Evolutionary conservation across 2,329 filamentous ascomycete genomes (phyloP).

Genomic region (Trichoderma gracile): DNA sequence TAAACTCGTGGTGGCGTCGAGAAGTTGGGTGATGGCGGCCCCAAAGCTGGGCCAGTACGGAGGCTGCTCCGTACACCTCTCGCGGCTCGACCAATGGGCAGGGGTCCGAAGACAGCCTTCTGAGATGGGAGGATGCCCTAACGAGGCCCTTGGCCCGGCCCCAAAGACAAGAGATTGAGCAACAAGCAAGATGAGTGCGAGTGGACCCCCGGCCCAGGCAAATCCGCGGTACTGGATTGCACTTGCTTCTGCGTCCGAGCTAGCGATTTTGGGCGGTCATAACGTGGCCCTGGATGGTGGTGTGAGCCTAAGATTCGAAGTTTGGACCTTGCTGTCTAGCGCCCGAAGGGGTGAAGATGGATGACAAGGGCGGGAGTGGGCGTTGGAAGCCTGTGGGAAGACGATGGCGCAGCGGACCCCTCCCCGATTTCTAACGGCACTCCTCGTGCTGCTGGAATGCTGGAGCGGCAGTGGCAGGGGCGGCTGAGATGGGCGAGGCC

Average conservation of each 20-base stretch:
- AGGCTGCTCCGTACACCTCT: slow-evolving; percentile 22
- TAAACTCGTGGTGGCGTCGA: slow-evolving; percentile 41
- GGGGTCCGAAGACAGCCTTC: slow-evolving; percentile 19
- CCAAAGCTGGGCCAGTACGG: slow-evolving; percentile 25
- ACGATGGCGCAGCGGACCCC: neutral
- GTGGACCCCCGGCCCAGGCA: slow-evolving; percentile 31
- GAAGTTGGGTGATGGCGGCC: slow-evolving; percentile 33
- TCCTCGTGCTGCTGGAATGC: slow-evolving; percentile 15
- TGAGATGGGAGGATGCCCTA: slow-evolving; percentile 25
- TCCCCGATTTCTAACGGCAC: slow-evolving; percentile 7
- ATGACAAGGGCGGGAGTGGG: no score
- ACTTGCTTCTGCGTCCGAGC: slow-evolving; percentile 35
- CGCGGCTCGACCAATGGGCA: slow-evolving; percentile 23
- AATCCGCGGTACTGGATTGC: slow-evolving; percentile 41
- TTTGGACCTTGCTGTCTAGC: slow-evolving; percentile 7
- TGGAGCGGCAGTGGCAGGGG: slow-evolving; percentile 15
- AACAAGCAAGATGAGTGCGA: slow-evolving; percentile 28
- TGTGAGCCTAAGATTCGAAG: slow-evolving; percentile 20
- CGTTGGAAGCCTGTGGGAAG: neutral
- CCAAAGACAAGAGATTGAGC: slow-evolving; percentile 23
- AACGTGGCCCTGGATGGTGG: slow-evolving; percentile 28
- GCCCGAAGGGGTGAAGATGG: slow-evolving; percentile 14
- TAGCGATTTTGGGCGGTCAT: slow-evolving; percentile 32
- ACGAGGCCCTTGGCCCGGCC: slow-evolving; percentile 23
- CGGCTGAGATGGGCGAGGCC: slow-evolving; percentile 17